Base-by-base conservation (phyloP, 2,329 filamentous ascomycete genomes). In the Thermoascus crustaceus region DNA sequence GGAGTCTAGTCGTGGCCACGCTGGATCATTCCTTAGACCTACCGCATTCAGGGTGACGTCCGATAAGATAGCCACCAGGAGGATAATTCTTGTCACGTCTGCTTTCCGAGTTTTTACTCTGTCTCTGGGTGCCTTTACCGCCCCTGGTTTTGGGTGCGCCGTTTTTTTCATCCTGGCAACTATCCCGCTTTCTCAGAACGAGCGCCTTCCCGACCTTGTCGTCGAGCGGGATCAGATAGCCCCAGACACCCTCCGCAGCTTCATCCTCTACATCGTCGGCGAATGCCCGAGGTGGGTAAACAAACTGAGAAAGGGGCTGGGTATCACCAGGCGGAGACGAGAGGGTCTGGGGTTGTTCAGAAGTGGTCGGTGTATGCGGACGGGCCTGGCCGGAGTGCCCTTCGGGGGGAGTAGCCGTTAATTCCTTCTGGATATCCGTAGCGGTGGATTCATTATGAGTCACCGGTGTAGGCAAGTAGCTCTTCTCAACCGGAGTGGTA, bases 21-120 rank as follows among this genome's bases (percentile, higher is more conserved):
- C 18, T n/a, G n/a, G 10, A 34, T 26, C 13, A 24, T 25, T 40
- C 26, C 32, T 9, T 39, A 20, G 35, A 71, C 83, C 55, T 72
- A 89, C 84, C 86, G 60, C 91, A 96, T 63, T 98, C 91, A 2
- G 83, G 81, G 65, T 98, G 91, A 45, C 91, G 76, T 23, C 91
- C 91, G 43, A 98, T 82, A 36, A 98, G 66, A 57, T 94, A 98
- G 19, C 91, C 91, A 25, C 84, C 81, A 1, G 86, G 80, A 9
- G 82, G 72, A 13, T 77, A 66, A 5, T 73, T 76, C 44, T 41
- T 41, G 32, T 18, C 72, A 71, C 34, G 65, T 58, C 57, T 84
- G 80, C 37, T 73, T 75, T 22, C 72, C 56, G 48, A 70, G 60
- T 35, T 75, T 66, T 55, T 80, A 67, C 26, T 69, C 68, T 30